Conservation (phyloP, 2,329 filamentous ascomycete genomes). For the Ceratocystis colombiana region DNA sequence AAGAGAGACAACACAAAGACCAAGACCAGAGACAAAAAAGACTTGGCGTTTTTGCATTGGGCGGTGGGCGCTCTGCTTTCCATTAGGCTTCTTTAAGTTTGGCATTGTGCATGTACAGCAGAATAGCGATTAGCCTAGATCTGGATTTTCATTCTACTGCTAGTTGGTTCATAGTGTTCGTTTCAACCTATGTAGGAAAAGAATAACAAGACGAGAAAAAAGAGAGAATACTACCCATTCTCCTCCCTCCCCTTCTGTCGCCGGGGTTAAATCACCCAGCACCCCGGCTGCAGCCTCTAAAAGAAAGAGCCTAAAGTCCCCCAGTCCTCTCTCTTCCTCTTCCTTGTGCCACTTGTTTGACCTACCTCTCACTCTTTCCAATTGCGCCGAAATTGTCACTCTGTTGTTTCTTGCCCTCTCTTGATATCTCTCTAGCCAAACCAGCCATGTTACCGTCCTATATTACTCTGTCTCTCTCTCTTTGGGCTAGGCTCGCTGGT, state of each 20-base stretch:
- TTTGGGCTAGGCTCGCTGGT: background rate
- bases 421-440: too few species aligned
- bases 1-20: too few species aligned
- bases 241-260: background rate
- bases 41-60: background rate
- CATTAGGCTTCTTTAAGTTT: too few species aligned
- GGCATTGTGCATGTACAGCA: too few species aligned
- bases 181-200: background rate
- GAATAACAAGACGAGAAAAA: conserved; percentile 11
- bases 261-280: conserved; percentile 9
- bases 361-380: too few species aligned
- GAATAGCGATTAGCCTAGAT: too few species aligned
- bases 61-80: too few species aligned
- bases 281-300: background rate
- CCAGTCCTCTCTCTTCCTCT: background rate
- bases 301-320: conserved; percentile 8
- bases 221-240: background rate
- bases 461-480: background rate
- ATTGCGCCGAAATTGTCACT: too few species aligned
- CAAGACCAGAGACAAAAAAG: too few species aligned
- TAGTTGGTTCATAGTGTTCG: background rate
- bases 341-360: background rate
- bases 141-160: too few species aligned
- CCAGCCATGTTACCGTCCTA: too few species aligned
- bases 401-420: too few species aligned